A percentile compares a stretch with the other conserved stretches of the same genome.
Conservation (phyloP, 2,329 filamentous ascomycete genomes). For the Plectosphaerella sp. region DNA sequence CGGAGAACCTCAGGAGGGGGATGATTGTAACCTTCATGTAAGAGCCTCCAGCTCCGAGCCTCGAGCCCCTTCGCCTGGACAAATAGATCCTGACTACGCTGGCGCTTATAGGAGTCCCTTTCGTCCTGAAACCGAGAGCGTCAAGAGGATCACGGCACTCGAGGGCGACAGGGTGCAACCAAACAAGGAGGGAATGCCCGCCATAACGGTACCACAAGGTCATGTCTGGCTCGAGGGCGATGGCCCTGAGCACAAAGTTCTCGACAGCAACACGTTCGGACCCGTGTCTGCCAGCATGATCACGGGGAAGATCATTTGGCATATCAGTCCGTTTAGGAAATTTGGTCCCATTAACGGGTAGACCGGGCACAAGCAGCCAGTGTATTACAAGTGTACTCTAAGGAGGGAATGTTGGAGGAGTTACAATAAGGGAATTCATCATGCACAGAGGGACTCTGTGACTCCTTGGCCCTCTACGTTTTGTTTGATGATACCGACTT, state of each 20-base stretch:
- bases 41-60: conserved; percentile 15
- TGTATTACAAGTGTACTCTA: no score
- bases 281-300: conserved; percentile 74
- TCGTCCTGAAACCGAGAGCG: conserved; percentile 62
- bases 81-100: no score
- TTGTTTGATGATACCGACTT: no score
- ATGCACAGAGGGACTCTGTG: no score
- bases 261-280: conserved; percentile 89
- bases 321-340: conserved; percentile 65
- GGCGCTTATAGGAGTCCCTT: conserved; percentile 37
- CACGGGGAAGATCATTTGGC: conserved; percentile 66
- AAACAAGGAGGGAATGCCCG: conserved; percentile 34
- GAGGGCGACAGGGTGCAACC: conserved; percentile 73
- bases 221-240: conserved; percentile 97
- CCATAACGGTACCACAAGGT: conserved; percentile 67
- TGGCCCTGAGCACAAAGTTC: conserved; percentile 61
- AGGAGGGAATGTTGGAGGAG: no score
- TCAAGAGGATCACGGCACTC: conserved; percentile 81
- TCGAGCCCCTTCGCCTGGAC: no score
- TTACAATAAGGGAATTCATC: no score
- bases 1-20: conserved; percentile 58
- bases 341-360: conserved; percentile 53
- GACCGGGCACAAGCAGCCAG: conserved; percentile 18
- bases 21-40: conserved; percentile 72
- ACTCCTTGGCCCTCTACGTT: no score